Base-by-base conservation (phyloP, 257 asterid genomes). In the Przewalskia tangutica region DNA sequence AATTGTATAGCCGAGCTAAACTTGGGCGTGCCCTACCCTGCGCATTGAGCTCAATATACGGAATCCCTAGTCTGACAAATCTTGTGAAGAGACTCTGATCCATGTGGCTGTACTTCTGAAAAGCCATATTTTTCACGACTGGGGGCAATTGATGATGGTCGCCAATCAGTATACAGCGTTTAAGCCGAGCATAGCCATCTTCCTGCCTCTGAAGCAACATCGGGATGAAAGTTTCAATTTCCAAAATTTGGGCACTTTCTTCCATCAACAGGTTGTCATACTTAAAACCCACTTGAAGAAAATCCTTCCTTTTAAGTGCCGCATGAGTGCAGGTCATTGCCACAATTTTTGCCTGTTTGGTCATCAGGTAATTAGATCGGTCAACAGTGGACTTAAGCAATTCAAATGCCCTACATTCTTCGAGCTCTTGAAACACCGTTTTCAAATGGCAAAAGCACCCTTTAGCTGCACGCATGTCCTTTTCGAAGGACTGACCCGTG, bases 271-370 rank as follows among this genome's bases (percentile, higher is more conserved):
- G 85, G 87, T 96, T 96, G 88, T 96, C 99, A 71, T 96, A 96
- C 87, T 96, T 96, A 80, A 96, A 96, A 81, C 98, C 98, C 86
- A 96, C 48, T 78, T 96, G 85, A 84, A 96, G 89, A 89, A 96
- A 96, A 90, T 96, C 99, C 87, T 96, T 96, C 85, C 99, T 85
- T 85, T 96, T 96, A 71, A 96, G 97, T 77, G 99, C 99, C 65
- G 99, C 99, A 84, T 96, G 99, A 82, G 99, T 96, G 88, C 99
- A 96, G 83, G 98, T 96, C 99, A 96, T 96, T 16, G 99, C 99
- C 80, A 96, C 99, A 77, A 96, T 90, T 89, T 96, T 96, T 67
- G 99, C 99, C 86, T 96, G 99, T 87, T 96, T 96, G 63, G 97
- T 96, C 98, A 96, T 92, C 62, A 96, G 93, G 85, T 96, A 93